Evolutionary conservation across 768 basidiomycete genomes (phyloP).

Genomic region (Lentinula boryana): DNA sequence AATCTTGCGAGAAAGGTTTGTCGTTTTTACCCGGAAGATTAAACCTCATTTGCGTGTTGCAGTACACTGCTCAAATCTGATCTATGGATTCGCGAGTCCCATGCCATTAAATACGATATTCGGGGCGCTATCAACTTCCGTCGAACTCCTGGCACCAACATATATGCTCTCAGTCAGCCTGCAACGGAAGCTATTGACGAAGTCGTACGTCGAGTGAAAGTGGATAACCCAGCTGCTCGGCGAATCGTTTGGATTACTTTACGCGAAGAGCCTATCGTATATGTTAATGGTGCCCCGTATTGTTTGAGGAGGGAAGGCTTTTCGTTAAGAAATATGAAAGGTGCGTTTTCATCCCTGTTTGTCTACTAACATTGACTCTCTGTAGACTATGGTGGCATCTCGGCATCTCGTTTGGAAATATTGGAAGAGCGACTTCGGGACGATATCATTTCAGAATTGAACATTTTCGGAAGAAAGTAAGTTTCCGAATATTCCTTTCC

Average conservation of each 20-base stretch:
- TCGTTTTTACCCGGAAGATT: slow-evolving; percentile 10
- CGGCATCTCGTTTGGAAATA: slow-evolving; percentile 79
- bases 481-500: slow-evolving; percentile 10
- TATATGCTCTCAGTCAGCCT: slow-evolving; percentile 93
- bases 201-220: slow-evolving; percentile 62
- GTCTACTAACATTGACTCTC: neutral
- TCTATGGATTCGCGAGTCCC: slow-evolving; percentile 77
- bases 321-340: slow-evolving; percentile 92
- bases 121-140: slow-evolving; percentile 97
- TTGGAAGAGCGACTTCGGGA: slow-evolving; percentile 86
- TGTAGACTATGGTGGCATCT: slow-evolving; percentile 92
- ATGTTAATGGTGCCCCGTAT: slow-evolving; percentile 90
- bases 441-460: slow-evolving; percentile 82
- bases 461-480: slow-evolving; percentile 77
- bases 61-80: slow-evolving; percentile 91
- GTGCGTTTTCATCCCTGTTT: slow-evolving; percentile 23
- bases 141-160: slow-evolving; percentile 68
- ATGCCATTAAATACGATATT: slow-evolving; percentile 59
- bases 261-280: slow-evolving; percentile 88
- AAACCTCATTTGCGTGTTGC: neutral
- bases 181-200: slow-evolving; percentile 81
- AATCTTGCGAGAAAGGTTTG: slow-evolving; percentile 82
- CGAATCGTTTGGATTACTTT: slow-evolving; percentile 87
- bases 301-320: slow-evolving; percentile 83
- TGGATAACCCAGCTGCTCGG: slow-evolving; percentile 50